phyloP scores from a whole-genome alignment of 331 rosid genomes.

The Acacia concinna region DNA sequence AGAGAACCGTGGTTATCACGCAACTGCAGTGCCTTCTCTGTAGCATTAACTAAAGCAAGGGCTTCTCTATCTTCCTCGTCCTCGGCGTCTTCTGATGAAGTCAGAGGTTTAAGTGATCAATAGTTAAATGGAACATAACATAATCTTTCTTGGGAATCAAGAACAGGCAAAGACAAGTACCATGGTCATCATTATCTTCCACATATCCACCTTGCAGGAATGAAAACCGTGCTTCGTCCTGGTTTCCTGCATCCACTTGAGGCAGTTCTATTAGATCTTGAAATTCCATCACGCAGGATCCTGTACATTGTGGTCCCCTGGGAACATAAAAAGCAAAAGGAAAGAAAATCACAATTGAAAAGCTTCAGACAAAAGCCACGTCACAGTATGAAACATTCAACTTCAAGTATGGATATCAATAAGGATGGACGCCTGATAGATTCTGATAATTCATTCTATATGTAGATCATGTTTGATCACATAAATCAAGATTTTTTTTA shows the following conservation, averaged over 20 bases:
- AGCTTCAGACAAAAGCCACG: neutral
- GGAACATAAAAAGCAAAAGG: conserved; percentile 18
- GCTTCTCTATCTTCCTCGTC: conserved; percentile 39
- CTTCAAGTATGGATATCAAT: neutral
- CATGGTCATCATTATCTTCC: conserved; percentile 63
- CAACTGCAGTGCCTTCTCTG: conserved; percentile 52
- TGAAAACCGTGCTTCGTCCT: conserved; percentile 78
- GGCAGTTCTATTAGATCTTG: conserved; percentile 58
- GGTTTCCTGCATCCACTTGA: conserved; percentile 36
- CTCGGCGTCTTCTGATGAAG: conserved; percentile 36
- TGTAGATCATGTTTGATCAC: no score
- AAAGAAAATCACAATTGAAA: conserved; percentile 2
- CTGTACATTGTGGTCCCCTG: conserved; percentile 94
- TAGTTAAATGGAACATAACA: neutral
- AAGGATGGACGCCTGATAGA: neutral
- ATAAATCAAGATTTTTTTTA: no score
- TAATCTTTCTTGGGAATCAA: neutral
- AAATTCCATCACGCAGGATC: conserved; percentile 74
- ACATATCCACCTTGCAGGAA: conserved; percentile 82
- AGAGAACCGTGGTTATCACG: conserved; percentile 36
- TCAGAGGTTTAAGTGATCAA: neutral
- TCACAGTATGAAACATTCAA: no score
- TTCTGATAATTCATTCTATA: neutral
- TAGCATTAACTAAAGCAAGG: conserved; percentile 46
- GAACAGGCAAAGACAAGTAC: conserved; percentile 34